phyloP scores from a whole-genome alignment of 2,329 filamentous ascomycete species.

The Sclerotinia glacialis region DNA sequence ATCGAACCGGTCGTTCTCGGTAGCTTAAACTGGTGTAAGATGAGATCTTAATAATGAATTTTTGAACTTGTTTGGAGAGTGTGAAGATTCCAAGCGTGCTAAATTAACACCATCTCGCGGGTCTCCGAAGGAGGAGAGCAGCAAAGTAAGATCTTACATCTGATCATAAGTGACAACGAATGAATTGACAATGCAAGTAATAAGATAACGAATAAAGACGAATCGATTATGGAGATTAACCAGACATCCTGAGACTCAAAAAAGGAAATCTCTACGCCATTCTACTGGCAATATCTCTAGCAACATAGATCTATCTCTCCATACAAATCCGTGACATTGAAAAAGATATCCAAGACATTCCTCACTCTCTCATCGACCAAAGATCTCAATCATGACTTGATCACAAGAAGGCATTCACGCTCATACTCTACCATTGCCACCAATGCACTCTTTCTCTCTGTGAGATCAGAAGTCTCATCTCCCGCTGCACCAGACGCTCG shows the following conservation, averaged over 20 bases:
- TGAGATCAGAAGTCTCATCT: background rate
- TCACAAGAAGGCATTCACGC: background rate
- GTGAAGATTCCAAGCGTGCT: too few relatives aligned
- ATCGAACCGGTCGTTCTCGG: too few relatives aligned
- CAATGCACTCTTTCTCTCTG: background rate
- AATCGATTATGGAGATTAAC: background rate
- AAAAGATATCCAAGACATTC: constrained; percentile 5
- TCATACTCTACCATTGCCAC: constrained; percentile 1
- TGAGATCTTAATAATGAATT: too few relatives aligned
- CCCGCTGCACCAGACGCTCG: background rate
- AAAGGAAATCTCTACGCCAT: background rate
- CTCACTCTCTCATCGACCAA: background rate
- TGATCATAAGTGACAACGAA: background rate
- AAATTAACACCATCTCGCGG: too few relatives aligned
- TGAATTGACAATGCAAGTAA: background rate
- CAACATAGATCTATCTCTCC: constrained; percentile 25
- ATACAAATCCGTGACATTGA: constrained; percentile 24
- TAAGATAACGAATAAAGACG: background rate
- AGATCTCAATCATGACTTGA: background rate
- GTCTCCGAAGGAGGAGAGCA: too few relatives aligned
- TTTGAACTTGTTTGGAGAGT: too few relatives aligned
- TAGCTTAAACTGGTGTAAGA: too few relatives aligned
- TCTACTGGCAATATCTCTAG: constrained; percentile 21
- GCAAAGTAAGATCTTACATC: background rate
- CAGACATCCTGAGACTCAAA: background rate